These are phyloP conservation scores for Phytophthora cajani DNA, from an alignment of 352 stramenopile species.

Conservation along the genomic window DNA sequence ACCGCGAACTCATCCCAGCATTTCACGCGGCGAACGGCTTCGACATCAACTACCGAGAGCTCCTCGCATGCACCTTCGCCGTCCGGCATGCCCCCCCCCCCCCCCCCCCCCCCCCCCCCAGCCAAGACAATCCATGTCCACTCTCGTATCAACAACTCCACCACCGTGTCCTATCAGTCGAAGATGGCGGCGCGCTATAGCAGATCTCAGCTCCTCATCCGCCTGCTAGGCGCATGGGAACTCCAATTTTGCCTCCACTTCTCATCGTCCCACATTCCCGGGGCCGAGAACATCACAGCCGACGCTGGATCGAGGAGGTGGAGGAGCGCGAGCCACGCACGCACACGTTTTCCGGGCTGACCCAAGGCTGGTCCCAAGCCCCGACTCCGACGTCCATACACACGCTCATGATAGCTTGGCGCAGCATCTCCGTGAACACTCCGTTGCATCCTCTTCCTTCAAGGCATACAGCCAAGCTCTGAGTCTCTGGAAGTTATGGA, in stretches of 20 bases:
- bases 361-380: neutral
- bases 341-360: neutral
- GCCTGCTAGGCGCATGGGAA: constrained; percentile 10
- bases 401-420: neutral
- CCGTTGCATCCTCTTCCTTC: constrained; percentile 4
- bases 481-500: neutral
- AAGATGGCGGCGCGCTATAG: too few species aligned
- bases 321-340: neutral
- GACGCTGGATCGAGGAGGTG: neutral
- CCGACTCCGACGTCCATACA: neutral
- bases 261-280: constrained; percentile 12
- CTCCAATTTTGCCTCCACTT: neutral
- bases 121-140: neutral
- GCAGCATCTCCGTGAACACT: constrained; percentile 9
- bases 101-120: too few species aligned
- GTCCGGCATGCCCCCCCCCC: neutral
- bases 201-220: constrained; percentile 11
- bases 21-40: neutral
- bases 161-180: too few species aligned
- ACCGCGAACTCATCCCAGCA: neutral
- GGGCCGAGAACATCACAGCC: neutral
- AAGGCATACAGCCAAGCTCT: neutral
- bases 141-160: too few species aligned
- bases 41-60: constrained; percentile 4
- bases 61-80: neutral